Evolutionary conservation across 371 early-diverging fungal genomes (phyloP).

Genomic region (Lichtheimia corymbifera): DNA sequence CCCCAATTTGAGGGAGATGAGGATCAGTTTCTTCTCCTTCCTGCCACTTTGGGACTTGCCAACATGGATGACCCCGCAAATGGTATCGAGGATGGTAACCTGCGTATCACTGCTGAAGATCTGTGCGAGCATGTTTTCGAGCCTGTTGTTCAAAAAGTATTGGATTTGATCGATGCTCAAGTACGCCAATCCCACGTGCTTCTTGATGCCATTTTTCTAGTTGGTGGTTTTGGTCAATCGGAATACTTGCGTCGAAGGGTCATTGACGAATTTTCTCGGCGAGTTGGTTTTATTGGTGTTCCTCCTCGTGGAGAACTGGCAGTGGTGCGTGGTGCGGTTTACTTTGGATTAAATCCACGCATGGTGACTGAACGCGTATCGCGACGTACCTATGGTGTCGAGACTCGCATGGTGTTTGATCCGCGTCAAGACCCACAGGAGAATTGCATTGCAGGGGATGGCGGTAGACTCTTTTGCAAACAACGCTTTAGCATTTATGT

Average conservation of each 20-base stretch:
- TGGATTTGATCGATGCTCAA: conserved; percentile 60
- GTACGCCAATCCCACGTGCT: conserved; percentile 44
- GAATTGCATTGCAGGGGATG: conserved; percentile 55
- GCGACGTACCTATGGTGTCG: conserved; percentile 62
- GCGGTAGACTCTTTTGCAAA: conserved; percentile 50
- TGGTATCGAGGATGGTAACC: conserved; percentile 58
- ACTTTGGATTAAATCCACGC: conserved; percentile 58
- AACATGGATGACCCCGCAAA: conserved; percentile 56
- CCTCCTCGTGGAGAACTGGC: conserved; percentile 58
- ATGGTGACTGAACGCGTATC: conserved; percentile 64
- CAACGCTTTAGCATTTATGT: conserved; percentile 66
- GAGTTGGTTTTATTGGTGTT: conserved; percentile 55
- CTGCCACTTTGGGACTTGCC: conserved; percentile 55
- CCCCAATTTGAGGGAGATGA: conserved; percentile 65
- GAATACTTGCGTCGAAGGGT: conserved; percentile 57
- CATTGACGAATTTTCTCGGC: conserved; percentile 39
- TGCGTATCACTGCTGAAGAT: conserved; percentile 55
- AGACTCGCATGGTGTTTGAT: conserved; percentile 64
- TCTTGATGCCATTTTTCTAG: conserved; percentile 57
- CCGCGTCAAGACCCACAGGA: conserved; percentile 60
- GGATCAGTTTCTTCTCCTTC: conserved; percentile 56
- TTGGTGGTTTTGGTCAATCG: conserved; percentile 65
- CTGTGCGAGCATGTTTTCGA: conserved; percentile 38
- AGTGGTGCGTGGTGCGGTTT: conserved; percentile 54
- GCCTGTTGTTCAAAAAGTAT: conserved; percentile 45